Conservation (phyloP, 306 rosid genomes). For the Malus sylvestris region DNA sequence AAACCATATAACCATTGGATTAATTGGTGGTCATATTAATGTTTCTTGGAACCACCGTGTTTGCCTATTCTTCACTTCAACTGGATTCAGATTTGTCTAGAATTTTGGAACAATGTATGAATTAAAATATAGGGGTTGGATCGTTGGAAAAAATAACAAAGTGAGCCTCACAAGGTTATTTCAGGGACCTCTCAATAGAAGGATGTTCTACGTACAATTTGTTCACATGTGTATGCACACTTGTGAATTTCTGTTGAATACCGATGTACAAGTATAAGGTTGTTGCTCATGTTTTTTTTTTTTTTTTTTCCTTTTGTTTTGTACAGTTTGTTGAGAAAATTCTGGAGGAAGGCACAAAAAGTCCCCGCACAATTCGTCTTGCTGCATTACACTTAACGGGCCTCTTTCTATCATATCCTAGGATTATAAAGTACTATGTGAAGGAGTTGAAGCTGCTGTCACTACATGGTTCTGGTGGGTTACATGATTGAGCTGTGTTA, state of each 20-base stretch:
- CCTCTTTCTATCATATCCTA: slow-evolving; percentile 72
- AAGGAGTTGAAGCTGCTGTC: slow-evolving; percentile 77
- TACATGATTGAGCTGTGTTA: not conserved
- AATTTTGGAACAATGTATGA: too few relatives aligned
- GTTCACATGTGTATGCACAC: not conserved
- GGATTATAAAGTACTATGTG: slow-evolving; percentile 68
- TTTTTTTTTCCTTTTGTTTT: not conserved
- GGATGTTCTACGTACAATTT: not conserved
- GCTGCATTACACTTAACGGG: slow-evolving; percentile 94
- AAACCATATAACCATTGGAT: too few relatives aligned
- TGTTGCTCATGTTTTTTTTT: not conserved
- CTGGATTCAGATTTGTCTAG: too few relatives aligned
- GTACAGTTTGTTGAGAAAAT: slow-evolving; percentile 67
- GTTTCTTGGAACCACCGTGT: too few relatives aligned
- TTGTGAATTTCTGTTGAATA: not conserved
- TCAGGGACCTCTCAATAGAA: too few relatives aligned
- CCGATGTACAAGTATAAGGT: not conserved
- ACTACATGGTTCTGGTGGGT: slow-evolving; percentile 81
- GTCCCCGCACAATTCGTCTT: slow-evolving; percentile 97
- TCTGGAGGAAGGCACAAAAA: slow-evolving; percentile 84
- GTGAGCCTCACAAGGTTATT: not conserved
- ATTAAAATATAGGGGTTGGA: too few relatives aligned
- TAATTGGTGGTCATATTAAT: too few relatives aligned
- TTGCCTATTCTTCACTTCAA: too few relatives aligned
- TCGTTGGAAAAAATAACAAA: too few relatives aligned